phyloP scores from a whole-genome alignment of 768 basidiomycete species.

The Crassisporium funariophilum region DNA sequence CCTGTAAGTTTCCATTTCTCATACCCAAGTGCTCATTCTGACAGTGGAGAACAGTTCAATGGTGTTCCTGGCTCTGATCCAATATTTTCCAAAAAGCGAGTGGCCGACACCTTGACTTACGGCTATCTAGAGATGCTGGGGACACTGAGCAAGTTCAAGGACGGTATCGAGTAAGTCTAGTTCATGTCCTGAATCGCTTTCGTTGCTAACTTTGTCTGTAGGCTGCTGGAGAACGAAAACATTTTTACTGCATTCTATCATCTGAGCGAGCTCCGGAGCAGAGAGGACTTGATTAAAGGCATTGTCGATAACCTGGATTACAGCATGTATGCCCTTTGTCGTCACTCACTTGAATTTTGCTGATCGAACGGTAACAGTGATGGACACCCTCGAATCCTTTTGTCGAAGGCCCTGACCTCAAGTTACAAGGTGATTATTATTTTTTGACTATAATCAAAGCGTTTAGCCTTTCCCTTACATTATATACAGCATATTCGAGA shows the following conservation, averaged over 20 bases:
- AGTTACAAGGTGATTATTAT: constrained; percentile 69
- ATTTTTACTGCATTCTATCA: constrained; percentile 97
- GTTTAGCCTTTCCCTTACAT: not conserved
- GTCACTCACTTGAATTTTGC: constrained; percentile 1
- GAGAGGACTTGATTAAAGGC: constrained; percentile 90
- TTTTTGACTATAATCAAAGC: too few species aligned
- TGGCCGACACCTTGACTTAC: constrained; percentile 81
- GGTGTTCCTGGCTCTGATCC: constrained; percentile 73
- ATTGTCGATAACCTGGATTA: constrained; percentile 94
- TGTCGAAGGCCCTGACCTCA: constrained; percentile 94
- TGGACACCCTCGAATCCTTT: constrained; percentile 89
- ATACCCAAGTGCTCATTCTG: not conserved
- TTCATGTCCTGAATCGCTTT: not conserved
- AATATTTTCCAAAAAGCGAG: constrained; percentile 80
- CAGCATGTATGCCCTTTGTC: constrained; percentile 59
- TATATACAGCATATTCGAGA: constrained; percentile 73
- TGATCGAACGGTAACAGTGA: constrained; percentile 56
- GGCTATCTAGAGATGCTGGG: constrained; percentile 98
- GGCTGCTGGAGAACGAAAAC: constrained; percentile 87
- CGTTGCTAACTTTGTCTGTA: constrained; percentile 29
- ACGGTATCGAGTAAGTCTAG: constrained; percentile 81
- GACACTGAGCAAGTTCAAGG: constrained; percentile 81
- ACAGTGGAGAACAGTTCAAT: constrained; percentile 55
- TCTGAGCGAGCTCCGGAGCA: constrained; percentile 83
- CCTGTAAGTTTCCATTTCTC: constrained; percentile 54